Conservation (phyloP, 306 rosid species). For the Canavalia gladiata region DNA sequence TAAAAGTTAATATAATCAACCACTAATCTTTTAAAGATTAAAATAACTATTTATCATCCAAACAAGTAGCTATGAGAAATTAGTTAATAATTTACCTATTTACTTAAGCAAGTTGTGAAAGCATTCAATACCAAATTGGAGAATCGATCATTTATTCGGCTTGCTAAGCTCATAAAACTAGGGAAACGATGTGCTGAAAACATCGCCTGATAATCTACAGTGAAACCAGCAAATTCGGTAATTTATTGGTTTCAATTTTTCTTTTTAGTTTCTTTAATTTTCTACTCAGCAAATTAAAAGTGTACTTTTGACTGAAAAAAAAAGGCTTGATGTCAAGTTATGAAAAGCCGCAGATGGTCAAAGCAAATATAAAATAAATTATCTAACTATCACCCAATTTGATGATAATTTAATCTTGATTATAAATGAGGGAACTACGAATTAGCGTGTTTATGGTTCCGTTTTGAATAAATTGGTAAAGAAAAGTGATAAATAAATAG, state of each 20-base stretch:
- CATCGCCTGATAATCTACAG: too few relatives aligned
- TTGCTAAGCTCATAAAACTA: too few relatives aligned
- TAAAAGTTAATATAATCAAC: too few relatives aligned
- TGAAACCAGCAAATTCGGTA: neutral
- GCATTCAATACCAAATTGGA: neutral
- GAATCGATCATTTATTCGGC: neutral
- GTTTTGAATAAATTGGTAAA: neutral
- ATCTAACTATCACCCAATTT: neutral
- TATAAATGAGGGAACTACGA: neutral
- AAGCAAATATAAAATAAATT: neutral
- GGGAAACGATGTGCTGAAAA: too few relatives aligned
- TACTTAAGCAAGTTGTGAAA: constrained; percentile 10
- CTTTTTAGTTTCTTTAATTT: neutral
- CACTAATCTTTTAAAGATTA: too few relatives aligned
- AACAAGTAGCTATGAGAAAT: neutral
- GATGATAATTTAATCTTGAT: neutral
- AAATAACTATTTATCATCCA: neutral
- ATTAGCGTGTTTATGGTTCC: neutral
- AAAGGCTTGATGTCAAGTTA: neutral
- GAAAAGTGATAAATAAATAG: neutral
- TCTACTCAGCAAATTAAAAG: neutral
- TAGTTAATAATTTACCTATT: neutral
- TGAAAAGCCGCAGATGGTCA: neutral
- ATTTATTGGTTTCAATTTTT: neutral
- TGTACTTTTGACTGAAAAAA: neutral